These are phyloP conservation scores for Cinchona pubescens DNA, from an alignment of 257 asterid genomes.

Conservation along the genomic window DNA sequence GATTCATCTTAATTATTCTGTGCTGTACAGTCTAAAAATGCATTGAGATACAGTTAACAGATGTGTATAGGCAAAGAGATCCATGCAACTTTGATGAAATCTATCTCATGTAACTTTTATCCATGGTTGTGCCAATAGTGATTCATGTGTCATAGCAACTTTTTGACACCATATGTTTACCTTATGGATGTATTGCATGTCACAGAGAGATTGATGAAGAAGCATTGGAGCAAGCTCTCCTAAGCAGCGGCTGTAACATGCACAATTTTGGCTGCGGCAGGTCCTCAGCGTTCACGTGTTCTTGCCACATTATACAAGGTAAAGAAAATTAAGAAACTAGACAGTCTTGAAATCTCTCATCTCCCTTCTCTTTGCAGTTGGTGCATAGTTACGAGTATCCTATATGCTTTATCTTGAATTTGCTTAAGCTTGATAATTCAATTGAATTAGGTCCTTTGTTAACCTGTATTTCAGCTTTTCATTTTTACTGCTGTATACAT, in stretches of 20 bases:
- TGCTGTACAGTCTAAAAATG: not conserved
- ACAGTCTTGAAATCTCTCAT: not conserved
- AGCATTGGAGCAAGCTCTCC: conserved; percentile 88
- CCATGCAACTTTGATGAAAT: not conserved
- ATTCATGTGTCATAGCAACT: not conserved
- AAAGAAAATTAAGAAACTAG: not conserved
- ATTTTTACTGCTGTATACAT: not conserved
- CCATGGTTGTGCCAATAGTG: not conserved
- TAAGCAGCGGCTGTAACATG: conserved; percentile 90
- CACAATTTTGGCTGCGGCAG: conserved; percentile 96
- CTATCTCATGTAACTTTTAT: not conserved
- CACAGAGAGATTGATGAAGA: conserved; percentile 89
- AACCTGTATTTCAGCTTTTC: not conserved
- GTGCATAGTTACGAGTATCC: too few relatives aligned
- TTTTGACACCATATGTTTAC: not conserved
- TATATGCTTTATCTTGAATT: not conserved
- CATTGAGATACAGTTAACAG: not conserved
- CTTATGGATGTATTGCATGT: not conserved
- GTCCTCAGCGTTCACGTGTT: conserved; percentile 94
- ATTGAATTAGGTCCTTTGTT: not conserved
- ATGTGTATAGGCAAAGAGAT: not conserved
- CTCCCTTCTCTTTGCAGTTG: not conserved
- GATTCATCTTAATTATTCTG: not conserved
- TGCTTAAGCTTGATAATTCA: not conserved
- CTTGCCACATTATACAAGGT: conserved; percentile 97